Conservation (phyloP, 2,329 filamentous ascomycete species). For the Fusarium mangiferae region DNA sequence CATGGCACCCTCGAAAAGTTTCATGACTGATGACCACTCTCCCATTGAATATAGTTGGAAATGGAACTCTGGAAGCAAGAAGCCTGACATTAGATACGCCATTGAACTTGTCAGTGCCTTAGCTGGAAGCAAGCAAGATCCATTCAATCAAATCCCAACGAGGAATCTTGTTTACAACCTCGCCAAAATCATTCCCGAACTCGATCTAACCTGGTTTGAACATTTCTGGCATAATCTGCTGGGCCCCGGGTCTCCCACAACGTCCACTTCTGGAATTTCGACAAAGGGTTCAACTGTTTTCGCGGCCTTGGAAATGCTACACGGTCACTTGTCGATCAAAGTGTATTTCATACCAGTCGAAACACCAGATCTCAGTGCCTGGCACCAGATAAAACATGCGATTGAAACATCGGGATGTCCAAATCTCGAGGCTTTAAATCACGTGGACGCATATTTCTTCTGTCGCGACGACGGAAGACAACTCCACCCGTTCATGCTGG, state of each 20-base stretch:
- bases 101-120: not conserved
- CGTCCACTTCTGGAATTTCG: not conserved
- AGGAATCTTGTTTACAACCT: not conserved
- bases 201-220: conserved; percentile 1
- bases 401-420: not conserved
- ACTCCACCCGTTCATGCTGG: not conserved
- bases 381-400: not conserved
- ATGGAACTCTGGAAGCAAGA: not conserved
- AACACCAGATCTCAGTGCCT: not conserved
- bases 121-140: not conserved
- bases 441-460: not conserved
- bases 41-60: conserved; percentile 7
- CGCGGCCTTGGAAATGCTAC: not conserved
- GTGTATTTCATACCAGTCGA: not conserved
- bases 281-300: not conserved
- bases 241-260: not conserved
- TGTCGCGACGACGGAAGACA: not conserved
- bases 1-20: not conserved
- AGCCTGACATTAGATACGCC: not conserved
- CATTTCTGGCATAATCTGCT: not conserved
- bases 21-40: conserved; percentile 4
- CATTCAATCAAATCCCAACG: not conserved
- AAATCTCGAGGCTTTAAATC: not conserved
- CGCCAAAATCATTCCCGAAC: not conserved
- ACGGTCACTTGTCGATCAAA: not conserved